These are phyloP conservation scores for Lithospermum erythrorhizon DNA, from an alignment of 257 asterid species.

Conservation along the genomic window DNA sequence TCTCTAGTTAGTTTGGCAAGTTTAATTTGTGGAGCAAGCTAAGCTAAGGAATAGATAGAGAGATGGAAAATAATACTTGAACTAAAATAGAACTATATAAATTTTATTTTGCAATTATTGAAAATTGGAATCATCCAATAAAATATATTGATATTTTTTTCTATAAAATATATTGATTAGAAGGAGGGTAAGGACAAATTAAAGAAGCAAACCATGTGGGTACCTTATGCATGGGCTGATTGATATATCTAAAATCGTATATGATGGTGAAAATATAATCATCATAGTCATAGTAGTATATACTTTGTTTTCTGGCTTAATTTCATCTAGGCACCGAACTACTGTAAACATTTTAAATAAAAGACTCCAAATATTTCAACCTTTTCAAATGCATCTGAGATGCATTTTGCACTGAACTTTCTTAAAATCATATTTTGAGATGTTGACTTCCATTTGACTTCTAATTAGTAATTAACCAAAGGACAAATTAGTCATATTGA, in stretches of 20 bases:
- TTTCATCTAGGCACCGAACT: too few species aligned
- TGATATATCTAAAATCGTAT: slow-evolving; percentile 2
- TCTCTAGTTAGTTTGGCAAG: neutral
- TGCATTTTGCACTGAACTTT: too few species aligned
- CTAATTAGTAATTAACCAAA: too few species aligned
- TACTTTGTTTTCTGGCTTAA: neutral
- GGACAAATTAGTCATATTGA: too few species aligned
- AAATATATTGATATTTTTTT: neutral
- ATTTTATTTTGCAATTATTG: neutral
- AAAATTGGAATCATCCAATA: neutral
- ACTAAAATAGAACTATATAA: too few species aligned
- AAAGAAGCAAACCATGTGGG: neutral
- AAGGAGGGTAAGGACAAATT: slow-evolving; percentile 7
- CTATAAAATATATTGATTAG: slow-evolving; percentile 20
- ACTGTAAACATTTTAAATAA: too few species aligned
- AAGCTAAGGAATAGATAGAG: neutral
- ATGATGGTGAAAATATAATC: slow-evolving; percentile 11
- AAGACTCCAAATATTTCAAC: too few species aligned
- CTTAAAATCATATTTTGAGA: too few species aligned
- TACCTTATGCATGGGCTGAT: neutral
- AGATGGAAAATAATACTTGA: neutral
- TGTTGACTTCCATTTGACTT: too few species aligned
- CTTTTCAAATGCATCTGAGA: too few species aligned
- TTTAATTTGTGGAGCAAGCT: neutral
- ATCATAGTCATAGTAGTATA: neutral